Evolutionary conservation across 768 basidiomycete genomes (phyloP).

Genomic region (Coprinopsis strossmayeri): DNA sequence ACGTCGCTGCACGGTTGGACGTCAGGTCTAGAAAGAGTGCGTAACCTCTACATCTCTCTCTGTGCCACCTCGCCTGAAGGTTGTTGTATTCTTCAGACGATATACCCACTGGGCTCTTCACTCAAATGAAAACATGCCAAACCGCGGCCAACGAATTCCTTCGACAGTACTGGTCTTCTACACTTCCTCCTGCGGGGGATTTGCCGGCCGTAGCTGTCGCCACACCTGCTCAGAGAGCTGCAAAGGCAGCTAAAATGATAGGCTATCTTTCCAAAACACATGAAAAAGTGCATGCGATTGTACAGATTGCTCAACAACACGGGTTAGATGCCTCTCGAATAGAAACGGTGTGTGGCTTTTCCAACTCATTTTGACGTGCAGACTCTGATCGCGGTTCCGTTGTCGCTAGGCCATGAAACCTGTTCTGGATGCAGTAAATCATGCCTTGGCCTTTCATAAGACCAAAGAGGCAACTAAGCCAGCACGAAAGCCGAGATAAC

Average conservation of each 20-base stretch:
- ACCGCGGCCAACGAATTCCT: constrained; percentile 94
- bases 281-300: constrained; percentile 78
- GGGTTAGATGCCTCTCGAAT: constrained; percentile 60
- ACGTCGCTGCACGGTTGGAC: constrained; percentile 67
- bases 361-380: not conserved
- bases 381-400: not conserved
- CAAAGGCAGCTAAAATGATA: constrained; percentile 85
- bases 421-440: constrained; percentile 63
- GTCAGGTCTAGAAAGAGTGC: constrained; percentile 59
- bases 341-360: constrained; percentile 49
- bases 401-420: constrained; percentile 66
- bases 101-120: constrained; percentile 71
- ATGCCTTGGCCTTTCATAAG: constrained; percentile 58
- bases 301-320: constrained; percentile 51
- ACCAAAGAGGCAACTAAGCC: constrained; percentile 25
- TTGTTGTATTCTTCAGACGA: constrained; percentile 42
- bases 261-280: constrained; percentile 72
- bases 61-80: not conserved
- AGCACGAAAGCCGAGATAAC: not conserved
- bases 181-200: constrained; percentile 69
- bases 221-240: constrained; percentile 62
- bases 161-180: constrained; percentile 90
- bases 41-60: constrained; percentile 13
- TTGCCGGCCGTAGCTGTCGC: constrained; percentile 39
- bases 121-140: constrained; percentile 84